Evolutionary conservation across 2,329 filamentous ascomycete species (phyloP).

Genomic region (Aspergillus hortae): DNA sequence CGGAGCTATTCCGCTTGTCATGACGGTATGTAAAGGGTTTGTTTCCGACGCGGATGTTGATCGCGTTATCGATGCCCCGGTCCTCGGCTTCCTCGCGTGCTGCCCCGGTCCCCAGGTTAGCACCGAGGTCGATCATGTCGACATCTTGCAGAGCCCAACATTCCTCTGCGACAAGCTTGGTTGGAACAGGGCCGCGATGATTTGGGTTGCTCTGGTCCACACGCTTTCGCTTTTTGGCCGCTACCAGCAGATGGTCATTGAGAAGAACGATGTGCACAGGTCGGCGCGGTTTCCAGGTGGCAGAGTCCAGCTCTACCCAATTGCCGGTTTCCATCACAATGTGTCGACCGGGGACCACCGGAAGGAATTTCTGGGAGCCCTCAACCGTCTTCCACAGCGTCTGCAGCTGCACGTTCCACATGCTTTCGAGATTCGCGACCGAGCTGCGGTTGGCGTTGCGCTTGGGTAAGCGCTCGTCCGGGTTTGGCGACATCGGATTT

Average conservation of each 20-base stretch:
- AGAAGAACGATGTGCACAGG: conserved; percentile 88
- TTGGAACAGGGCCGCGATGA: conserved; percentile 46
- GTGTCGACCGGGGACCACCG: conserved; percentile 84
- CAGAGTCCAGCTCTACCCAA: conserved; percentile 96
- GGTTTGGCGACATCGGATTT: conserved; percentile 47
- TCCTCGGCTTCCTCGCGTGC: conserved; percentile 46
- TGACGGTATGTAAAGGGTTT: conserved; percentile 95
- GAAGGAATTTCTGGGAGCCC: conserved; percentile 93
- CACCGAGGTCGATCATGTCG: conserved; percentile 82
- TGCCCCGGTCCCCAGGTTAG: conserved; percentile 36
- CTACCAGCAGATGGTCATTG: conserved; percentile 90
- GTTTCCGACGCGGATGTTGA: conserved; percentile 84
- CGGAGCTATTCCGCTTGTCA: conserved; percentile 71
- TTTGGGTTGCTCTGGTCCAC: conserved; percentile 58
- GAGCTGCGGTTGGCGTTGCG: conserved; percentile 80
- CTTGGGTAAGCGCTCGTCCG: conserved; percentile 49
- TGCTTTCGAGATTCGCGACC: conserved; percentile 68
- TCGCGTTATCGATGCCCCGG: conserved; percentile 70
- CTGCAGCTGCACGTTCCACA: conserved; percentile 67
- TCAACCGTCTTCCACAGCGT: conserved; percentile 96
- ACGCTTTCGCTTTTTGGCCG: conserved; percentile 88
- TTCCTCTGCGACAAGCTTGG: conserved; percentile 85
- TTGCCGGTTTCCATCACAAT: conserved; percentile 87
- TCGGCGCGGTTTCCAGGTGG: conserved; percentile 89
- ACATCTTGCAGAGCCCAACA: conserved; percentile 94